These are phyloP conservation scores for Pseudogymnoascus sp. DNA, from an alignment of 2,329 filamentous ascomycete genomes.

Conservation along the genomic window DNA sequence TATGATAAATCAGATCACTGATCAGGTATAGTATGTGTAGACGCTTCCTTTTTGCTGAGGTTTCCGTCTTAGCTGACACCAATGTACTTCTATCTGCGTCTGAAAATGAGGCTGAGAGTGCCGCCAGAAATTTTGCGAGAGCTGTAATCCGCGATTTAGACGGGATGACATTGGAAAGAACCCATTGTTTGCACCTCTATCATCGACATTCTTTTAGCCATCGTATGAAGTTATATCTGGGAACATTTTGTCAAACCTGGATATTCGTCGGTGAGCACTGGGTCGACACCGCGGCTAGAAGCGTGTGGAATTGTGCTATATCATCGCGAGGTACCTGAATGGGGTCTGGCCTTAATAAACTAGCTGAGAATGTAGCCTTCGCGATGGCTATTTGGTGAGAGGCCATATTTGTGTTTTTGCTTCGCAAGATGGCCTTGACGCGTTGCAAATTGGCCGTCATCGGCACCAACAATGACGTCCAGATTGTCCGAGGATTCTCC, in stretches of 20 bases:
- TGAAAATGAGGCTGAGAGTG: conserved; percentile 25
- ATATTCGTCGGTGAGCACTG: conserved; percentile 73
- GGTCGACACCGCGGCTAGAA: conserved; percentile 55
- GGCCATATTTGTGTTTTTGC: conserved; percentile 40
- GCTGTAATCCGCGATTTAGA: conserved; percentile 58
- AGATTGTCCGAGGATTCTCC: not conserved
- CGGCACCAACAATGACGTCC: not conserved
- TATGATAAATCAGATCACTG: conserved; percentile 69
- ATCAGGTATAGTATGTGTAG: conserved; percentile 71
- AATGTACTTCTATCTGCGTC: conserved; percentile 12
- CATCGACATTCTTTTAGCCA: conserved; percentile 31
- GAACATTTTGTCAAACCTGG: conserved; percentile 59
- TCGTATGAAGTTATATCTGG: conserved; percentile 24
- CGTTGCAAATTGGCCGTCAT: not conserved
- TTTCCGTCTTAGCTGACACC: conserved; percentile 31
- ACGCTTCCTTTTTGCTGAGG: conserved; percentile 58
- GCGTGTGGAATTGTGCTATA: conserved; percentile 59
- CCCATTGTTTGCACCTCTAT: conserved; percentile 86
- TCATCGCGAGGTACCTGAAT: conserved; percentile 57
- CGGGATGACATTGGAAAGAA: conserved; percentile 60
- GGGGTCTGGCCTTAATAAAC: conserved; percentile 68
- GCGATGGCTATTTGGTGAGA: conserved; percentile 67
- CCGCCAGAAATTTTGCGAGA: conserved; percentile 67
- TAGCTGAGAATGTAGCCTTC: conserved; percentile 68
- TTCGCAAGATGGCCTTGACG: not conserved